phyloP scores from a whole-genome alignment of 768 basidiomycete genomes.

The Pulveroboletus ravenelii region DNA sequence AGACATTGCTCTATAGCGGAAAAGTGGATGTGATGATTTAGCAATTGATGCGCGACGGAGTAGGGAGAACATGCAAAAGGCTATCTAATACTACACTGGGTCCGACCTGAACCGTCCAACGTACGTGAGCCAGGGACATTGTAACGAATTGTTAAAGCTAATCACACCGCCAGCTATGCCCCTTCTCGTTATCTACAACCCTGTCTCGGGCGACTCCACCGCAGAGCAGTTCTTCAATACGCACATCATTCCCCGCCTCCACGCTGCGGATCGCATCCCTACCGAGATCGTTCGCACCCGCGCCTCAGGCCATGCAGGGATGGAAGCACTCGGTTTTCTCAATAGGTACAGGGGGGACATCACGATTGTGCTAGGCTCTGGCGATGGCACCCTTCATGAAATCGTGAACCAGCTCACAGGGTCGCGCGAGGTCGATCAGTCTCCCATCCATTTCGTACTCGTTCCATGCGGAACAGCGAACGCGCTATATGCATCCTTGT shows the following conservation, averaged over 20 bases:
- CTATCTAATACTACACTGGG: too few relatives aligned
- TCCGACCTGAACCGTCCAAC: too few relatives aligned
- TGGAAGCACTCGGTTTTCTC: constrained; percentile 40
- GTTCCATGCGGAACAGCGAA: constrained; percentile 91
- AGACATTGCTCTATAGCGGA: constrained; percentile 21
- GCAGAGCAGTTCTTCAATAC: constrained; percentile 53
- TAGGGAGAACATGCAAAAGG: constrained; percentile 11
- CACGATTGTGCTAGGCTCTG: constrained; percentile 65
- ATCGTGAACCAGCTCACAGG: constrained; percentile 59
- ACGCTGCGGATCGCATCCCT: constrained; percentile 30
- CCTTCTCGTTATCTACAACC: constrained; percentile 70
- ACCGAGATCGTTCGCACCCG: constrained; percentile 45
- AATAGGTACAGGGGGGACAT: constrained; percentile 28
- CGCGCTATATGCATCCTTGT: constrained; percentile 78
- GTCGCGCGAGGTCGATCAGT: constrained; percentile 9
- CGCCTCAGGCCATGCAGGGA: constrained; percentile 51
- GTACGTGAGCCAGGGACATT: too few relatives aligned
- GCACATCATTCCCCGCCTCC: constrained; percentile 63
- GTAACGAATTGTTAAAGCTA: too few relatives aligned
- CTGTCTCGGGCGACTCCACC: constrained; percentile 58
- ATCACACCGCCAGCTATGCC: constrained; percentile 32
- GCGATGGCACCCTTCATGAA: constrained; percentile 92
- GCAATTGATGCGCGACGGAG: constrained; percentile 7
- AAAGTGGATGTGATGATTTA: neutral
- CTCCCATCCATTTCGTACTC: constrained; percentile 45